A percentile compares a stretch with the other conserved stretches of the same genome.
Conservation (phyloP, 257 asterid genomes). For the Capsicum rhomboideum region DNA sequence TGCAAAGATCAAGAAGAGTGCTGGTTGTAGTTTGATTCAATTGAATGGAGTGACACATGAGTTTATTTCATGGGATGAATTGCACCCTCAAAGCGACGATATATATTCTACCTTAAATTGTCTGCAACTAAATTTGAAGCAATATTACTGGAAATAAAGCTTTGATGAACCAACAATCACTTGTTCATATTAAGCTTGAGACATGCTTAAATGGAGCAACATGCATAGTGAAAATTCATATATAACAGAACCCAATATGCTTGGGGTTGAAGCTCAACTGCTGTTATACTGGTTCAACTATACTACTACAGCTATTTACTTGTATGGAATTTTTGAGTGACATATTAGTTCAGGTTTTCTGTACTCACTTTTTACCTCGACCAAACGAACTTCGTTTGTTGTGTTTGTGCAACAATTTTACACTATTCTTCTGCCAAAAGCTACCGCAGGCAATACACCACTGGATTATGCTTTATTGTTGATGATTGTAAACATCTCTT, state of each 20-base stretch:
- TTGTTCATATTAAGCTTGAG: background rate
- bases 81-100: slow-evolving; percentile 42
- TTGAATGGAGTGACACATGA: slow-evolving; percentile 53
- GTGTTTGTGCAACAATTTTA: background rate
- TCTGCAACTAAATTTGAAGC: slow-evolving; percentile 39
- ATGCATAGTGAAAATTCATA: background rate
- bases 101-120: slow-evolving; percentile 38
- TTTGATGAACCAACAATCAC: background rate
- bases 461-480: background rate
- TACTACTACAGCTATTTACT: background rate
- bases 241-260: background rate
- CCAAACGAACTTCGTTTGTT: background rate
- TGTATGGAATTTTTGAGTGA: background rate
- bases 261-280: background rate
- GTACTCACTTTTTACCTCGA: background rate
- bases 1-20: slow-evolving; percentile 44
- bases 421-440: background rate
- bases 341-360: background rate
- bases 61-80: slow-evolving; percentile 74
- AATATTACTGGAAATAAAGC: background rate
- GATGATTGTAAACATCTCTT: background rate
- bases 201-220: background rate
- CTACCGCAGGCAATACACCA: background rate
- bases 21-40: slow-evolving; percentile 74
- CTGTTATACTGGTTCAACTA: background rate